Evolutionary conservation across 2,329 filamentous ascomycete genomes (phyloP).

Genomic region (Trichothecium sympodiale): DNA sequence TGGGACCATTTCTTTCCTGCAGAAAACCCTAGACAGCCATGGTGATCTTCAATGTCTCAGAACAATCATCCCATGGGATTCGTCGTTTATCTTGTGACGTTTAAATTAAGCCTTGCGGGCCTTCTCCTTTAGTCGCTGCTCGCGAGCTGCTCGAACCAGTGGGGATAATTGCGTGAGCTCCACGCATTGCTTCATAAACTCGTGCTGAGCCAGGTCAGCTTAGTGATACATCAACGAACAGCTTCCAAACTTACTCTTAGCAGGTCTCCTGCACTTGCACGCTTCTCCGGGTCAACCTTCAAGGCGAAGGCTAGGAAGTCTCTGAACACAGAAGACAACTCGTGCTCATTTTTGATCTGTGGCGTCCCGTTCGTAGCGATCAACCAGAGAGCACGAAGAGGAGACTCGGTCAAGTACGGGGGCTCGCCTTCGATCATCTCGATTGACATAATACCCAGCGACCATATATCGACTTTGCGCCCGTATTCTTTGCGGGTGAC

Average conservation of each 20-base stretch:
- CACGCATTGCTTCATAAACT: conserved; percentile 69
- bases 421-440: conserved; percentile 99
- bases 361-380: conserved; percentile 97
- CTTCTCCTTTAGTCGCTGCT: conserved; percentile 78
- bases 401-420: conserved; percentile 91
- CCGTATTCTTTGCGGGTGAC: conserved; percentile 97
- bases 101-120: conserved; percentile 44
- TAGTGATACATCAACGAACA: conserved; percentile 1
- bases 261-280: conserved; percentile 88
- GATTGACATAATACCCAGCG: conserved; percentile 96
- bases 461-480: conserved; percentile 98
- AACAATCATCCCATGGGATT: conserved; percentile 4
- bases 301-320: conserved; percentile 90
- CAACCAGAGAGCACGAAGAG: conserved; percentile 82
- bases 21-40: conserved; percentile 4
- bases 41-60: conserved; percentile 8
- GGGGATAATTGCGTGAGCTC: conserved; percentile 70
- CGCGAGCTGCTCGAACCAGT: conserved; percentile 73
- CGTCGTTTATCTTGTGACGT: too few relatives aligned
- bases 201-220: conserved; percentile 45
- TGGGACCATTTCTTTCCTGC: too few relatives aligned
- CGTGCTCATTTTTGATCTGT: conserved; percentile 84
- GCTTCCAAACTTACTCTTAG: conserved; percentile 58
- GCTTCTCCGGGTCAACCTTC: conserved; percentile 94
- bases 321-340: conserved; percentile 68